phyloP scores from a whole-genome alignment of 345 rosid genomes.

The Diplotaxis tenuifolia region DNA sequence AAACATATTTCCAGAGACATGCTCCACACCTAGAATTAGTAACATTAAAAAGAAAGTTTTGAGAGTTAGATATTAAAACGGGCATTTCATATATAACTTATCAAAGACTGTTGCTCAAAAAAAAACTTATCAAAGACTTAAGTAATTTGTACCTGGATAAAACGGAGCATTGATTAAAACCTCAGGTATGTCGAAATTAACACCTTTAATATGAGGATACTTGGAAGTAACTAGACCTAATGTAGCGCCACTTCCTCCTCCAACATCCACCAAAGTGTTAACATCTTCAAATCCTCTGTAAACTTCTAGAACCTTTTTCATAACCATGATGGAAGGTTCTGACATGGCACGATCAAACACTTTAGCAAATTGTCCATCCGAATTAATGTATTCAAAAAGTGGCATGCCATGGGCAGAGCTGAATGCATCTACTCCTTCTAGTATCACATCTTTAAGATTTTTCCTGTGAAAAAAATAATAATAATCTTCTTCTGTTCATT shows the following conservation, averaged over 20 bases:
- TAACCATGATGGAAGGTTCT: not conserved
- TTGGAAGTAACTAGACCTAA: no score
- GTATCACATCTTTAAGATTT: conserved; percentile 45
- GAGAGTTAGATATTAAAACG: not conserved
- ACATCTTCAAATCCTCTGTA: no score
- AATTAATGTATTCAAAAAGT: conserved; percentile 42
- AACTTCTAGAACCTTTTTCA: no score
- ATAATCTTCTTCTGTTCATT: not conserved
- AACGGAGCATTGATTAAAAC: not conserved
- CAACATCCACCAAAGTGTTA: not conserved
- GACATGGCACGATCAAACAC: not conserved
- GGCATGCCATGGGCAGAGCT: conserved; percentile 51
- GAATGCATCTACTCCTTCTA: conserved; percentile 58
- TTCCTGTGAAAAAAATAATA: conserved; percentile 22
- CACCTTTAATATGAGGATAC: no score
- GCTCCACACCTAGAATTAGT: conserved; percentile 54
- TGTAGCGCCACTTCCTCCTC: not conserved
- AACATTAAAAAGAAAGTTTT: not conserved
- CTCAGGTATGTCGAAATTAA: not conserved
- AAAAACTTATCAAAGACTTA: no score
- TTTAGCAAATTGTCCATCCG: not conserved
- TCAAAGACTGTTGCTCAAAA: no score
- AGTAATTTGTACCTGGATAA: not conserved
- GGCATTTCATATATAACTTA: not conserved
- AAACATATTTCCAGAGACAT: conserved; percentile 85